Conservation (phyloP, 164 flowering plant genomes). For the Aristolochia fimbriata region DNA sequence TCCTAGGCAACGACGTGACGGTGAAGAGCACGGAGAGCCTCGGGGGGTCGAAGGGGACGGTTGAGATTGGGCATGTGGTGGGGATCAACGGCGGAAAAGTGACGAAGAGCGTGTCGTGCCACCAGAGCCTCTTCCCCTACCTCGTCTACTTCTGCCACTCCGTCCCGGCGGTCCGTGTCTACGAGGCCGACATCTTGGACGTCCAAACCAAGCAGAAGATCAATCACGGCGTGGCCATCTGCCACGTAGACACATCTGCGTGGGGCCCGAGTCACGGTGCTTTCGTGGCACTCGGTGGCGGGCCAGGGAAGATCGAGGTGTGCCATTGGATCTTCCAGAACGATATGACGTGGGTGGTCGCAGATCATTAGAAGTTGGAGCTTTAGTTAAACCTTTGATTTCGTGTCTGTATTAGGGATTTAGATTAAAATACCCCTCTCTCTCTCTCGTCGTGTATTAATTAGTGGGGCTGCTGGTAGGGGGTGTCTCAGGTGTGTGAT, state of each 20-base stretch:
- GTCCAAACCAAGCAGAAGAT: conserved; percentile 32
- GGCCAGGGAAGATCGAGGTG: conserved; percentile 59
- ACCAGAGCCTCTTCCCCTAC: conserved; percentile 77
- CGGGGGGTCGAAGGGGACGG: conserved; percentile 37
- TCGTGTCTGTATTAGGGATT: too few species aligned
- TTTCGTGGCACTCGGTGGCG: conserved; percentile 56
- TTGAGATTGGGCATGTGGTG: conserved; percentile 55
- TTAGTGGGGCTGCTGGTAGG: too few species aligned
- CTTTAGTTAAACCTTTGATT: too few species aligned
- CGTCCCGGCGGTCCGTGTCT: conserved; percentile 75
- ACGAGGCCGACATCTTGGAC: conserved; percentile 63
- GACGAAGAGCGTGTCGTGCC: conserved; percentile 74
- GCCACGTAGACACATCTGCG: conserved; percentile 76
- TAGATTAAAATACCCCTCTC: too few species aligned
- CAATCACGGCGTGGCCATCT: conserved; percentile 73
- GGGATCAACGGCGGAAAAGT: conserved; percentile 66
- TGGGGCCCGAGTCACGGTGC: conserved; percentile 81
- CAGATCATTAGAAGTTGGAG: conserved; percentile 6
- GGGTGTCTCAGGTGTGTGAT: too few species aligned
- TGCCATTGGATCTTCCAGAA: conserved; percentile 37
- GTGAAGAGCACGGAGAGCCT: conserved; percentile 58
- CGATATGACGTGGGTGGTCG: conserved; percentile 28
- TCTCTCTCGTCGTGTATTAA: too few species aligned
- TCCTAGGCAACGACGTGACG: conserved; percentile 39
- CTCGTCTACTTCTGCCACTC: conserved; percentile 83